Base-by-base conservation (phyloP, 106 monocot genomes). In the Allium sativum region DNA sequence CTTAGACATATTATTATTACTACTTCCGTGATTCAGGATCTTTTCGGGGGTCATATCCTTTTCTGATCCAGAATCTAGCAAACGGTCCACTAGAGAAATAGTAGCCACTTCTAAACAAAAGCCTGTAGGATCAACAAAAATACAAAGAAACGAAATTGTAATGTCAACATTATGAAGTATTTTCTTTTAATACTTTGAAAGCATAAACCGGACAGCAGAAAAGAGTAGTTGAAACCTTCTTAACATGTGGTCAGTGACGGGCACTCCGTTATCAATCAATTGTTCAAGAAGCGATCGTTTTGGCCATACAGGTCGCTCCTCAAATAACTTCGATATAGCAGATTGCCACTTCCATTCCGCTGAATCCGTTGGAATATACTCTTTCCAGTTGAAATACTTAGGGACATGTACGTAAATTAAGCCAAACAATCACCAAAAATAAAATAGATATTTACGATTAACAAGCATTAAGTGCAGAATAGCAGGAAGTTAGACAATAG, bases 61-160 rank as follows among this genome's bases (percentile, higher is more conserved):
- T 98, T 71, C 67, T 84, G 18, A 88, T 85, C 96, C 91, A 92
- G 53, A 98, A 92, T 68, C 70, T 65, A 74, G 81, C 91, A 82
- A 85, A 98, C 56, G 96, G 96, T 67, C 96, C 96, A 59, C 73
- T 82, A 58, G 84, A 80, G 58, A 98, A 98, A 68, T 91, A 98
- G 68, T 92, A 98, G 31, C 91, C 96, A 63, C 73, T 67, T 79
- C 96, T 80, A 60, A 84, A 76, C 50, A 90, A 57, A 76, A 84
- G 80, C 80, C 88, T 93, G 75, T 46, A 9, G 11, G 21, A 3
- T 46, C 48, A 50, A 50, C 48, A 50, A 11, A 50, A 3, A 50
- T 2, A 50, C 48, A 50, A 11, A 50, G 13, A 50, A 11, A 50
- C 31, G 5, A 31, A 31, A 31, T 31, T 2, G 31, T 31, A 31